phyloP scores from a whole-genome alignment of 108 stramenopile genomes.

The Cyclotella cryptica region DNA sequence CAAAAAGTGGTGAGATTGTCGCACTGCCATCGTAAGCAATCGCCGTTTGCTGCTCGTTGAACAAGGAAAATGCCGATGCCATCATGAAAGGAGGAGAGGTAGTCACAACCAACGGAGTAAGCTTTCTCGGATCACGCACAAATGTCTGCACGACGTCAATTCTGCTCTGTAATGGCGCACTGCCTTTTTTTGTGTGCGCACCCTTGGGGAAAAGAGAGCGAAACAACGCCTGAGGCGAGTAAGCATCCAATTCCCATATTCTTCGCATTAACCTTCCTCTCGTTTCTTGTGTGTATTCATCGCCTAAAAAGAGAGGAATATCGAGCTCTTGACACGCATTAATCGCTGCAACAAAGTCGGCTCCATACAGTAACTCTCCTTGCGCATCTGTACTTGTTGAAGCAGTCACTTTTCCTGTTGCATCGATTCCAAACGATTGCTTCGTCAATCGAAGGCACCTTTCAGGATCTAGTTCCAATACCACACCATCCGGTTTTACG shows the following conservation, averaged over 20 bases:
- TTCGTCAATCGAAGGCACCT: constrained; percentile 60
- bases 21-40: constrained; percentile 11
- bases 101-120: constrained; percentile 51
- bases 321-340: constrained; percentile 53
- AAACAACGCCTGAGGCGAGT: constrained; percentile 45
- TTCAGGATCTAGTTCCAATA: constrained; percentile 66
- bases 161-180: background rate
- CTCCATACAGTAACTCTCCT: constrained; percentile 49
- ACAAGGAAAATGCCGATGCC: constrained; percentile 31
- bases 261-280: constrained; percentile 35
- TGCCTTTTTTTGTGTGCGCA: background rate
- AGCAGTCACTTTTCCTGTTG: constrained; percentile 1
- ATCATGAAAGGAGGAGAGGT: constrained; percentile 41
- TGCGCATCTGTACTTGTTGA: background rate
- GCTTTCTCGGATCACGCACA: constrained; percentile 53
- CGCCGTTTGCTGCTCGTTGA: constrained; percentile 17
- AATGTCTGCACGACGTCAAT: constrained; percentile 55
- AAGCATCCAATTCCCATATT: constrained; percentile 39
- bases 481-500: constrained; percentile 61
- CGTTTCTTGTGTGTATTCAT: constrained; percentile 62
- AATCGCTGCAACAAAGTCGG: constrained; percentile 61
- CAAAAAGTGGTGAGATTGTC: background rate
- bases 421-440: constrained; percentile 44
- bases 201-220: constrained; percentile 27
- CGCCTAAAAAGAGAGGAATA: constrained; percentile 63